Base-by-base conservation (phyloP, 2,329 filamentous ascomycete genomes). In the Exophiala sideris region DNA sequence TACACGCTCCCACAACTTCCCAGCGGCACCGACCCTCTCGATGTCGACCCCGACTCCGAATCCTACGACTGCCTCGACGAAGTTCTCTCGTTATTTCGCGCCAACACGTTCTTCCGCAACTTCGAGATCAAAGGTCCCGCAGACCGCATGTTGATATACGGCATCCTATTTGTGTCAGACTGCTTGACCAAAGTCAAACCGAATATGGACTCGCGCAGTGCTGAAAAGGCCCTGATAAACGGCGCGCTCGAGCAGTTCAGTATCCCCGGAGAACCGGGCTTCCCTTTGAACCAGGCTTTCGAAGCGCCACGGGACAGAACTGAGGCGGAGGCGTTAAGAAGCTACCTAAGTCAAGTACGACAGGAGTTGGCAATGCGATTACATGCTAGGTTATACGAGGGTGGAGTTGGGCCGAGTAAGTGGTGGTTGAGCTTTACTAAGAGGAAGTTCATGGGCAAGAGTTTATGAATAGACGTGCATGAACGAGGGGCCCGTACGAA, bases 341-440 rank as follows among this genome's bases (percentile, higher is more conserved):
- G 91, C 76, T 99, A 95, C 71, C 71, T 68, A 16, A 51, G 48
- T 48, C 94, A 99, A 76, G 89, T 96, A 65, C 83, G 94, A 65
- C 92, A 97, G 73, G 94, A 97, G 76, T 77, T 97, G 59, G 91
- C 91, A 3, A 76, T 80, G 53, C 81, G 94, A 70, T 78, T 99
- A 75, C 75, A 96, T 69, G 87, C 88, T 48, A 83, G 91, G 64
- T 86, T 99, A 61, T 99, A 95, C 70, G 86, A 88, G 51, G 91
- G 91, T 62, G 81, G 76, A 64, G 80, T 72, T 72, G 82, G 69
- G 73, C 91, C 78, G 72, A 89, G 74, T 61, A 84, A 85, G 84
- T 97, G 92, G 89, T 99, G 94, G 94, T 75, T 99, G 71, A 97
- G 94, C 79, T 99, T 96, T 72, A 89, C 89, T 50, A 97, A 97